A percentile compares a stretch with the other conserved stretches of the same genome.
Conservation (phyloP, 2,329 filamentous ascomycete genomes). For the Cercospora citrullina region DNA sequence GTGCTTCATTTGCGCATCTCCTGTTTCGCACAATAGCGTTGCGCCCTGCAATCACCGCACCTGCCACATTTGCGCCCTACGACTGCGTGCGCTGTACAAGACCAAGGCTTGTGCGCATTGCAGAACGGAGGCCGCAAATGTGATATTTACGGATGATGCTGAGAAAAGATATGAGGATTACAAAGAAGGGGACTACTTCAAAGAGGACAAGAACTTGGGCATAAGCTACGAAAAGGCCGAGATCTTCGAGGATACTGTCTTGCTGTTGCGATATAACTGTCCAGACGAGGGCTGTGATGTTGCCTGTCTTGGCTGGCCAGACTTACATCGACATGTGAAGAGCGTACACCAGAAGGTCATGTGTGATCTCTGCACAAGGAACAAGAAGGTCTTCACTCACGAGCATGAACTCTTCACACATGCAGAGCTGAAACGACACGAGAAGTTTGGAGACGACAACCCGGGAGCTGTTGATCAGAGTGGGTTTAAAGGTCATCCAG, state of each 20-base stretch:
- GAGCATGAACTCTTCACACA: slow-evolving; percentile 90
- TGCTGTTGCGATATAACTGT: slow-evolving; percentile 91
- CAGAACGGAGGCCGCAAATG: slow-evolving; percentile 73
- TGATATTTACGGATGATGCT: slow-evolving; percentile 87
- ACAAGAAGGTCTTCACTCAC: slow-evolving; percentile 98
- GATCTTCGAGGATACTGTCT: slow-evolving; percentile 85
- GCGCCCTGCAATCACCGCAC: slow-evolving; percentile 95
- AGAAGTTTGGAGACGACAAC: slow-evolving; percentile 85
- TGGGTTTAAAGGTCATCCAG: slow-evolving; percentile 91
- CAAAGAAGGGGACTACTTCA: slow-evolving; percentile 67
- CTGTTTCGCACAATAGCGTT: slow-evolving; percentile 81
- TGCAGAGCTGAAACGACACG: slow-evolving; percentile 79
- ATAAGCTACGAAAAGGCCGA: slow-evolving; percentile 87
- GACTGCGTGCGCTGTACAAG: slow-evolving; percentile 92
- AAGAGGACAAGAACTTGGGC: slow-evolving; percentile 79
- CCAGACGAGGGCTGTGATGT: slow-evolving; percentile 82
- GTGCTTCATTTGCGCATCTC: slow-evolving; percentile 96
- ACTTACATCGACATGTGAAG: slow-evolving; percentile 79
- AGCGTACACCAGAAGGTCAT: slow-evolving; percentile 80
- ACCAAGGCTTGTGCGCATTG: slow-evolving; percentile 97
- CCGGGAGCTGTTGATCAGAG: slow-evolving; percentile 89
- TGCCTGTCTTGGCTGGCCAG: slow-evolving; percentile 78
- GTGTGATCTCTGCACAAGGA: slow-evolving; percentile 85
- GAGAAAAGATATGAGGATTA: slow-evolving; percentile 87
- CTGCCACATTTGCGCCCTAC: slow-evolving; percentile 91